Base-by-base conservation (phyloP, 1,139 yeast genomes). In the Pichia sp. region DNA sequence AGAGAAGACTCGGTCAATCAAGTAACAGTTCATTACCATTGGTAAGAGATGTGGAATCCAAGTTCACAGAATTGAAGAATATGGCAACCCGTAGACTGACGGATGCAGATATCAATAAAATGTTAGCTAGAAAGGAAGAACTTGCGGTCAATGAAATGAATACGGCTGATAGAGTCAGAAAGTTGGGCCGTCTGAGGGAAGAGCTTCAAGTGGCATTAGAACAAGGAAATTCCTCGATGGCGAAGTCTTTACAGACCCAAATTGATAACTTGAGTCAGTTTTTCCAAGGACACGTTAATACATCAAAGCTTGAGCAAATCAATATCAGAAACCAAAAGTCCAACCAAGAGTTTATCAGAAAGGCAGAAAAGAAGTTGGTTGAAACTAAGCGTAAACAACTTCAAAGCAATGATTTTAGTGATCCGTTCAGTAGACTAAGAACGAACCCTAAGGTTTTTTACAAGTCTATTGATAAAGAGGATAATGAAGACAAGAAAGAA, bases 391-490 rank as follows among this genome's bases (percentile, higher is more conserved):
- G 79, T 50, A 64, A 63, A 32, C 68, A 66, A 22, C 44, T 54
- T 12, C 55, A 54, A 17, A 55, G 53, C 29, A 67, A 71, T 36
- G 77, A 69, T 33, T 63, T 65, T 15, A 69, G 65, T 35, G 94
- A 91, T 63, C 97, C 98, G 23, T 91, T 91, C 59, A 77, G 86
- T 45, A 74, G 97, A 57, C 71, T 91, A 53, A 81, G 86, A 56
- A 88, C 96, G 0, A 79, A 77, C 42, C 84, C 96, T 1, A 74
- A 84, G 53, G 78, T 86, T 44, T 88, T 86, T 59, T 87, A 88
- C 50, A 47, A 50, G 9, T 48, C 58, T 12, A 28, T 18, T 13
- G 34, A 31, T 16, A 35, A 28, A 14, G 18, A 30, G 9, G 49
- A 47, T 6, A 45, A 33, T 12, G 33, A 33, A 18, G 39, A 39